phyloP scores from a whole-genome alignment of 2,329 filamentous ascomycete genomes.

The Talaromyces sp. region DNA sequence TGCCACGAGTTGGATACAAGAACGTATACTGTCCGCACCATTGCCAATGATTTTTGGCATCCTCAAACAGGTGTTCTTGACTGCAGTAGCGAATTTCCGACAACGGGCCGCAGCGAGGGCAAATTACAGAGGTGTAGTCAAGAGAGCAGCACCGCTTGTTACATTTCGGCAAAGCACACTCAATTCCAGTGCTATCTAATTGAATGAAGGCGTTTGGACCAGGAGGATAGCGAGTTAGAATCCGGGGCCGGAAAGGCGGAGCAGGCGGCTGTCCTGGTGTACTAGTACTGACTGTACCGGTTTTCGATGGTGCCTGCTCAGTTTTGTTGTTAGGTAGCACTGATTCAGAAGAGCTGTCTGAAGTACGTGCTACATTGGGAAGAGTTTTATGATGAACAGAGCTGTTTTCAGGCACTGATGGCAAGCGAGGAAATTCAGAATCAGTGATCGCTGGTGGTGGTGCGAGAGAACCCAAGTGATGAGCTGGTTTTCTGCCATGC shows the following conservation, averaged over 20 bases:
- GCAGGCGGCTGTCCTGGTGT: neutral
- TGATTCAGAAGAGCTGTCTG: neutral
- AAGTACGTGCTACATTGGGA: neutral
- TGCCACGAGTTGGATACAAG: conserved; percentile 14
- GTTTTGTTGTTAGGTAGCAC: neutral
- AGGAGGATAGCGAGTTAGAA: neutral
- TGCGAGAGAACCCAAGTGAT: neutral
- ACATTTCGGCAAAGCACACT: conserved; percentile 15
- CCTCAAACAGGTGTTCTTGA: conserved; percentile 28
- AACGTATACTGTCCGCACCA: conserved; percentile 19
- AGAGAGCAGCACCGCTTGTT: conserved; percentile 23
- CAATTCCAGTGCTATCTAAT: neutral
- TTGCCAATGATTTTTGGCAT: conserved; percentile 31
- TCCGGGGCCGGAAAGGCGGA: neutral
- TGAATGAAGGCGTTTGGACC: neutral
- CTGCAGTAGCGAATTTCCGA: conserved; percentile 34
- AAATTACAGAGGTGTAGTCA: conserved; percentile 29
- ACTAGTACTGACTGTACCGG: neutral
- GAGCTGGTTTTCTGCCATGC: neutral
- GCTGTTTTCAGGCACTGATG: neutral
- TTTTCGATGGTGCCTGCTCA: neutral
- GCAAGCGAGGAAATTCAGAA: neutral
- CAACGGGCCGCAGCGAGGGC: conserved; percentile 34
- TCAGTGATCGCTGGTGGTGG: neutral
- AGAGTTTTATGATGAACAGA: neutral